Base-by-base conservation (phyloP, 345 rosid species). In the Viola odorata region DNA sequence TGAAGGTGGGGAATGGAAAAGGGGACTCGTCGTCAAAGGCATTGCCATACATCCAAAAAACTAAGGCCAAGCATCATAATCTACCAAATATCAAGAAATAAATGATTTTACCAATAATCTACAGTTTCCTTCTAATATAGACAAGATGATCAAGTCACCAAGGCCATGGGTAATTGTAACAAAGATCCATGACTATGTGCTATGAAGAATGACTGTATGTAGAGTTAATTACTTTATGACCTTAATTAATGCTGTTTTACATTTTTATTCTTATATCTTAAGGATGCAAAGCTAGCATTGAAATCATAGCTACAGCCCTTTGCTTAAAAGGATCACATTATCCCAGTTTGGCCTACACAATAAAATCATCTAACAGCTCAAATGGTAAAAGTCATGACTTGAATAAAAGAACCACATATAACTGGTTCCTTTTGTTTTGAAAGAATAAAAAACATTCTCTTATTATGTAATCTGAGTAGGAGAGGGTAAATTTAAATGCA, bases 11-110 rank as follows among this genome's bases (percentile, higher is more conserved):
- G 9, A 50, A 8, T 85, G 95, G 96, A 89, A 84, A 71, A 68
- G 52, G n/a, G 91, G 95, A 4, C 81, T 86, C 10, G 45, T 64
- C 36, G 8, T 89, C 66, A 86, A 83, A 80, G 89, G 89, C 41
- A 64, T 82, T 48, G 41, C 55, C 41, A 76, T 86, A 67, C 76
- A 68, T 41, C 89, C 91, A 2, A 81, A 73, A 60, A 44, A 52
- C 51, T 61, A 64, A 53, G 39, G 47, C 4, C 38, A 4, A 7
- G 17, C 17, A 17, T 7, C 41, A 36, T 59, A n/a, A 3, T 39
- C 41, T 36, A 11, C 16, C 15, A 17, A 3, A 37, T 37, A 54
- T 37, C 37, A 12, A 8, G 11, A 13, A 12, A 37, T 5, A 36
- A 37, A 11, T 37, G 41, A 37, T 5, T 39, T 37, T 11, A 37